These are phyloP conservation scores for Aspergillus cristatus DNA, from an alignment of 495 filamentous ascomycete genomes.

Conservation along the genomic window DNA sequence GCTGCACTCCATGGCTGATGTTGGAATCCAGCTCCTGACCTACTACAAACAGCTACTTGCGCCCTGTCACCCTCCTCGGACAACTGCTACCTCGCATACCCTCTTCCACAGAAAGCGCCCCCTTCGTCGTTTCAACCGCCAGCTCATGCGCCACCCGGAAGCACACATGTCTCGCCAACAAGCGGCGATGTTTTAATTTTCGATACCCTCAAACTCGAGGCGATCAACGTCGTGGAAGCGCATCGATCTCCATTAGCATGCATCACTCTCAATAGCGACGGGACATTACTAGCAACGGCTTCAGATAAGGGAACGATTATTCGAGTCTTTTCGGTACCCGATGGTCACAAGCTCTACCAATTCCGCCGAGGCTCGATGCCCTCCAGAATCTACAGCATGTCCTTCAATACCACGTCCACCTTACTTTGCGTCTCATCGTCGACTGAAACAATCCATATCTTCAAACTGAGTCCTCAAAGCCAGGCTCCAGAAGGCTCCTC, in stretches of 20 bases:
- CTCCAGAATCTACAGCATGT: conserved; percentile 94
- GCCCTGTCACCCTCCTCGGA: conserved; percentile 92
- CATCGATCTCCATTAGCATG: conserved; percentile 87
- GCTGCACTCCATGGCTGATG: no score
- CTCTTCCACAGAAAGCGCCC: conserved; percentile 70
- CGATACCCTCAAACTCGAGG: conserved; percentile 76
- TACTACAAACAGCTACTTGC: conserved; percentile 61
- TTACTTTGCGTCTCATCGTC: conserved; percentile 92
- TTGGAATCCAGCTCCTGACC: no score
- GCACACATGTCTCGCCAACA: conserved; percentile 64
- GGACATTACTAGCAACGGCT: conserved; percentile 87
- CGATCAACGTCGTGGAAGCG: conserved; percentile 85
- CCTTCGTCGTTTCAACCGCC: conserved; percentile 56
- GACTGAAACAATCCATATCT: conserved; percentile 95
- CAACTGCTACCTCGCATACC: conserved; percentile 88
- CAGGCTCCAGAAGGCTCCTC: conserved; percentile 24
- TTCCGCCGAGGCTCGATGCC: conserved; percentile 93
- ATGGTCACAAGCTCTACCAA: conserved; percentile 85
- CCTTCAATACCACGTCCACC: conserved; percentile 92
- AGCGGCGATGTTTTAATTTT: conserved; percentile 91
- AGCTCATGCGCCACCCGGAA: conserved; percentile 75
- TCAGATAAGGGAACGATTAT: conserved; percentile 98
- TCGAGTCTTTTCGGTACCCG: conserved; percentile 83
- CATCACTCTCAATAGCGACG: conserved; percentile 84
- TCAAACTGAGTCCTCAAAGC: conserved; percentile 54